Evolutionary conservation across 495 filamentous ascomycete genomes (phyloP), one percentile per base, ranked within the genome.

Genomic region (Hyphodiscus hymeniophilus): DNA sequence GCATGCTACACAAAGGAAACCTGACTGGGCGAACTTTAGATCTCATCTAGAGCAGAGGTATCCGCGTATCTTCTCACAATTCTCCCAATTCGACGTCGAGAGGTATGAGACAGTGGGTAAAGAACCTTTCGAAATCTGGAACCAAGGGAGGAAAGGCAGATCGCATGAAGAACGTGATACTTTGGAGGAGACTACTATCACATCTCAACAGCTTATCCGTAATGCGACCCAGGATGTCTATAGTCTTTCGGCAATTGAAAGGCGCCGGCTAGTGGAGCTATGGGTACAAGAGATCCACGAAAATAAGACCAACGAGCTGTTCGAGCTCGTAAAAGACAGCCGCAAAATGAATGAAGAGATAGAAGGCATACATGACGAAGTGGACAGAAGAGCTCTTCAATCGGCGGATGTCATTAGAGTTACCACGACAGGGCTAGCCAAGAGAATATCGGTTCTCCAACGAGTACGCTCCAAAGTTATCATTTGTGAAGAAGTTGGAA

Each of bases 401-500:
- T 41, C 69, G 45, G 72, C 71, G 0, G 62, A 87, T 38, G 66
- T 94, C n/a, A 78, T 94, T 42, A 84, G 85, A 0, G 68, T 84
- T 1, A 92, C 86, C 0, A 89, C 88, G 1, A 78, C 81, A 0
- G 85, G 87, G 0, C 63, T 92, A 3, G 85, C 86, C 7, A 67
- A 71, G 12, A 81, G 84, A 38, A 57, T 87, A 0, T 64, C 75
- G 2, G 61, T 84, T 40, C 73, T 94, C 1, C 71, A 72, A 26
- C 69, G 70, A 13, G 46, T 91, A 3, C 57, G 63, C 20, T 68
- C 72, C 24, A 91, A 91, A 58, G 80, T 88, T 1, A 52, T 94
- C 42, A 34, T 91, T 3, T 82, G 78, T 51, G 86, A 91, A 64
- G 87, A 92, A 56, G 87, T 87, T 2, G 85, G 76, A 1, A 84